Percentiles rank a stretch among this genome's conserved stretches.
Evolutionary conservation across 2,329 filamentous ascomycete genomes (phyloP).

Genomic region (Trichoderma semiorbis): DNA sequence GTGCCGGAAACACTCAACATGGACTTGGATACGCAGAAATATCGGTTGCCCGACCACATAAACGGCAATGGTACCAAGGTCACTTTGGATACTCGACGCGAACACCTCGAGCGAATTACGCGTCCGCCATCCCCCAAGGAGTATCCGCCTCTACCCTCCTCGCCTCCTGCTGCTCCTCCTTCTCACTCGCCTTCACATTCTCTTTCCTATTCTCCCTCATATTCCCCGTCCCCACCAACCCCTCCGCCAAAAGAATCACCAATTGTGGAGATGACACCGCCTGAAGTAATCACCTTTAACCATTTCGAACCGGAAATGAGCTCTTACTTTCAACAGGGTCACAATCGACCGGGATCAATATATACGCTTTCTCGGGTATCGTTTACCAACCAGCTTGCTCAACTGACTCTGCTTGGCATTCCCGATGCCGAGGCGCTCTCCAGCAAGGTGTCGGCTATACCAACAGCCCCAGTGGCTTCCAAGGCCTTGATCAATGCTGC

Average conservation of each 20-base stretch:
- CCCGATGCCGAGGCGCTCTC: slow-evolving; percentile 82
- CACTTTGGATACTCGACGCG: slow-evolving; percentile 53
- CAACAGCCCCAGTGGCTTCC: slow-evolving; percentile 78
- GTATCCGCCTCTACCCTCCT: slow-evolving; percentile 18
- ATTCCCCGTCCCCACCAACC: slow-evolving; percentile 31
- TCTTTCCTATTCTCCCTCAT: slow-evolving; percentile 1
- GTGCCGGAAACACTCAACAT: slow-evolving; percentile 41
- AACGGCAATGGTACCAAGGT: slow-evolving; percentile 66
- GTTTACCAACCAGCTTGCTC: slow-evolving; percentile 88
- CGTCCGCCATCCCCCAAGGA: slow-evolving; percentile 36
- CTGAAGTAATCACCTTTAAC: slow-evolving; percentile 30
- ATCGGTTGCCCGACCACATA: slow-evolving; percentile 66
- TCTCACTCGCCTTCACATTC: neutral
- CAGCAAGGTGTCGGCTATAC: slow-evolving; percentile 77
- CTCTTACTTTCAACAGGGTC: slow-evolving; percentile 64
- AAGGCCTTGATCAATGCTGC: slow-evolving; percentile 81
- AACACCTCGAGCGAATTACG: slow-evolving; percentile 52
- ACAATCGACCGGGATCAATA: slow-evolving; percentile 75
- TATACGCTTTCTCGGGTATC: slow-evolving; percentile 91
- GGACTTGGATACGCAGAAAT: slow-evolving; percentile 69
- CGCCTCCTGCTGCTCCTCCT: slow-evolving; percentile 18
- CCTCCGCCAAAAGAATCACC: slow-evolving; percentile 42
- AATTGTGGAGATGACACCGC: slow-evolving; percentile 15
- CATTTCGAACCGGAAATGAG: slow-evolving; percentile 50
- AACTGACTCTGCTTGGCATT: slow-evolving; percentile 84